A percentile compares a stretch with the other conserved stretches of the same genome.
phyloP scores from a whole-genome alignment of 192 early-diverging fungal species.

The Anaeromyces robustus region DNA sequence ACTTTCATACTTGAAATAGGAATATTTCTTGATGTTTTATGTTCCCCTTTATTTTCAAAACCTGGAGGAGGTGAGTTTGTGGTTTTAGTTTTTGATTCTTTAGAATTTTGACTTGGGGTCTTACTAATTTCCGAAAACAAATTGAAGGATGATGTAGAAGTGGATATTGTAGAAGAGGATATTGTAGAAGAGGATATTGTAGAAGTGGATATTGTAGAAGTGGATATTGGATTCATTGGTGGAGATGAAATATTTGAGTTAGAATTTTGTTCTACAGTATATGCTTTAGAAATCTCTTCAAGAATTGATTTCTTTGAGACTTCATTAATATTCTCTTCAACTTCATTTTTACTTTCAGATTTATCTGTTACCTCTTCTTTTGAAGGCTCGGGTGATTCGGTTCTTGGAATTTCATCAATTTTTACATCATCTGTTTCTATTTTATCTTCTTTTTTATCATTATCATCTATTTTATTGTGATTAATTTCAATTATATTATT shows the following conservation, averaged over 20 bases:
- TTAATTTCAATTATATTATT: background rate
- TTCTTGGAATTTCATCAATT: background rate
- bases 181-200: too few relatives aligned
- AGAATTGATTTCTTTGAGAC: background rate
- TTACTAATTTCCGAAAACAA: background rate
- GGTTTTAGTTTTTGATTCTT: background rate
- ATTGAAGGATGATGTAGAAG: background rate
- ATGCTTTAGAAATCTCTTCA: background rate
- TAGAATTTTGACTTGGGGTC: background rate
- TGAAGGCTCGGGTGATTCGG: background rate
- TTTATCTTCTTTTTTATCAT: background rate
- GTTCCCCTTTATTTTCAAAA: background rate
- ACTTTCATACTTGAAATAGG: background rate
- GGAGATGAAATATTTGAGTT: too few relatives aligned
- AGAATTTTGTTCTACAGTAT: background rate
- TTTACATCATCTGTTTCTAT: too few relatives aligned
- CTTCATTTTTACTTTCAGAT: too few relatives aligned
- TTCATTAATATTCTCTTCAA: background rate
- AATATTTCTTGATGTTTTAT: background rate
- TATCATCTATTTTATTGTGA: background rate
- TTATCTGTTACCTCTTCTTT: background rate
- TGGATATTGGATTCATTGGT: too few relatives aligned
- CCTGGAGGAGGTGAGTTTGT: background rate
- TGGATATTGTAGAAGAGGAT: too few relatives aligned
- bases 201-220: too few relatives aligned